A percentile compares a stretch with the other conserved stretches of the same genome.
These are phyloP conservation scores for Helotiales sp. DNA, from an alignment of 2,329 filamentous ascomycete genomes.

Conservation along the genomic window DNA sequence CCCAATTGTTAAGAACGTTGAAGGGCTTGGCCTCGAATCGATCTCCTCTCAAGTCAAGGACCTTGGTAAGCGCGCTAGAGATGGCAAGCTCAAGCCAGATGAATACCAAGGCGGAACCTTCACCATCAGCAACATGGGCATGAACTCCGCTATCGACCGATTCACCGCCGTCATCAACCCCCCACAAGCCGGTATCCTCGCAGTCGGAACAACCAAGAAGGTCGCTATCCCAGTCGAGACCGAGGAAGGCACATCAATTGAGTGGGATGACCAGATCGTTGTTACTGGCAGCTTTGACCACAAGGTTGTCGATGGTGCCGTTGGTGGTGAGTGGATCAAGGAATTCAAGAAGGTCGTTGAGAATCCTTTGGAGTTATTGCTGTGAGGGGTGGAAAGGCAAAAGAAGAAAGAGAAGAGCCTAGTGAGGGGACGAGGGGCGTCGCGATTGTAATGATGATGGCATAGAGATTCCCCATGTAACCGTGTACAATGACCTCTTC, in stretches of 20 bases:
- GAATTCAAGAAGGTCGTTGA: slow-evolving; percentile 97
- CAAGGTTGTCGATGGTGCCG: slow-evolving; percentile 95
- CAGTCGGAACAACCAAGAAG: slow-evolving; percentile 93
- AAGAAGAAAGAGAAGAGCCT: too few species aligned
- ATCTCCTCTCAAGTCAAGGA: slow-evolving; percentile 94
- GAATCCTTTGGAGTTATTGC: slow-evolving; percentile 91
- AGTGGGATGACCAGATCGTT: slow-evolving; percentile 96
- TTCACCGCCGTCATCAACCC: slow-evolving; percentile 99
- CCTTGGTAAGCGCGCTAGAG: slow-evolving; percentile 91
- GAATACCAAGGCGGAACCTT: slow-evolving; percentile 99
- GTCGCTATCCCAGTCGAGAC: slow-evolving; percentile 84
- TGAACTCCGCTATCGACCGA: slow-evolving; percentile 94
- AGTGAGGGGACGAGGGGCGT: background rate
- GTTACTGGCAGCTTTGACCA: slow-evolving; percentile 97
- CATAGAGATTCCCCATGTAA: slow-evolving; percentile 30
- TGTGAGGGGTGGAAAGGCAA: slow-evolving; percentile 50
- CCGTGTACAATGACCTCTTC: slow-evolving; percentile 16
- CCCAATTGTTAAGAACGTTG: slow-evolving; percentile 89
- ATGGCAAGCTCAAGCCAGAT: slow-evolving; percentile 98
- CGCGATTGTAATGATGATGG: slow-evolving; percentile 14
- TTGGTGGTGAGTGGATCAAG: slow-evolving; percentile 94
- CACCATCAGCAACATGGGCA: slow-evolving; percentile 99
- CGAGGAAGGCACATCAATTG: slow-evolving; percentile 75
- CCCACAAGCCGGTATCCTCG: slow-evolving; percentile 92
- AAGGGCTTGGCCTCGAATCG: slow-evolving; percentile 79